Evolutionary conservation across 331 rosid species (phyloP).

Genomic region (Stylosanthes scabra): DNA sequence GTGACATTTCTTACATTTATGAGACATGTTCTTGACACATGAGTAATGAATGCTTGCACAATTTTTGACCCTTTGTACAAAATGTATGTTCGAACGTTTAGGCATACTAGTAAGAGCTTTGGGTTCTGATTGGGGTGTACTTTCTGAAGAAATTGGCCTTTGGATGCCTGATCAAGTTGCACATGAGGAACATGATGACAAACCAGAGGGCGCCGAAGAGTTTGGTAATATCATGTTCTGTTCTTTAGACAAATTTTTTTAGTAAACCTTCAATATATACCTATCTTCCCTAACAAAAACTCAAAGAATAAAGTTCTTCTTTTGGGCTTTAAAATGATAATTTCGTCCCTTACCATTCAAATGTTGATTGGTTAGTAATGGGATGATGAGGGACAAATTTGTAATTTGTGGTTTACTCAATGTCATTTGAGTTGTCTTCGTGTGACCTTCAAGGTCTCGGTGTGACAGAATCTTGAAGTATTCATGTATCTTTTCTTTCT

Average conservation of each 20-base stretch:
- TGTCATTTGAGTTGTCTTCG: no score
- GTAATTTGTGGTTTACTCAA: no score
- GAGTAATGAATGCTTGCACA: conserved; percentile 20
- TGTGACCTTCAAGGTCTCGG: neutral
- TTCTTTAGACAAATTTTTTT: conserved; percentile 5
- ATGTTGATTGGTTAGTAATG: no score
- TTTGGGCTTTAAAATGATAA: no score
- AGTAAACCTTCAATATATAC: no score
- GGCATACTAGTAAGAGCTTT: conserved; percentile 77
- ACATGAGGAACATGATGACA: conserved; percentile 73
- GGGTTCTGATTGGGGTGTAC: conserved; percentile 70
- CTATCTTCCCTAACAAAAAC: no score
- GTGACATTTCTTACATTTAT: conserved; percentile 17
- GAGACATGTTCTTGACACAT: conserved; percentile 4
- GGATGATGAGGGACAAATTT: no score
- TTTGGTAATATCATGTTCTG: conserved; percentile 58
- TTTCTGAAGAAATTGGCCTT: conserved; percentile 89
- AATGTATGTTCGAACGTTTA: conserved; percentile 41
- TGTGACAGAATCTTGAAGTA: conserved; percentile 3
- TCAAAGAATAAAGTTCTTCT: no score
- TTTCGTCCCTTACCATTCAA: no score
- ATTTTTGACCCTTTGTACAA: neutral
- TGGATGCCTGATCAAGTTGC: conserved; percentile 78
- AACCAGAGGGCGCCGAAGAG: conserved; percentile 75
- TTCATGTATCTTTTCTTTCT: conserved; percentile 10